A percentile compares a stretch with the other conserved stretches of the same genome.
These are phyloP conservation scores for Pestalotiopsis sp. DNA, from an alignment of 2,329 filamentous ascomycete species.

Conservation along the genomic window DNA sequence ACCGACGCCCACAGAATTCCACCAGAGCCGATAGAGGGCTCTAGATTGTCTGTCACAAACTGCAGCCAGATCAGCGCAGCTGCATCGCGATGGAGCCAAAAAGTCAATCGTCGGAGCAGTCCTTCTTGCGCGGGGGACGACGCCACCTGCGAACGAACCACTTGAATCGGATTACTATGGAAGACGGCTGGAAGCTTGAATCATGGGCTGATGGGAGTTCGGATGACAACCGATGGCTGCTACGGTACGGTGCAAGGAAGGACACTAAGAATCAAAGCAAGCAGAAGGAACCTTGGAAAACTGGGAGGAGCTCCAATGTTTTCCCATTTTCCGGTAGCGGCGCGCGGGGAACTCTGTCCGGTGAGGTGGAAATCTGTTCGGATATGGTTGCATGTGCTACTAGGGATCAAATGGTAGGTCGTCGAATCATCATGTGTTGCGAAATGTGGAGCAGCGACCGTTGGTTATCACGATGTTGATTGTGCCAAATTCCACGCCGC, in stretches of 20 bases:
- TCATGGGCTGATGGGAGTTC: background rate
- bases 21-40: background rate
- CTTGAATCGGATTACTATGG: background rate
- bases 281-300: background rate
- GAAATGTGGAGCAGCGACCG: background rate
- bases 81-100: background rate
- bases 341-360: slow-evolving; percentile 3
- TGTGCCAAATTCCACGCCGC: background rate
- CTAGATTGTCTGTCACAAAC: background rate
- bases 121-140: background rate
- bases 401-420: background rate
- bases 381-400: background rate
- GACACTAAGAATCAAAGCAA: background rate
- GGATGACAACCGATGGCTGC: slow-evolving; percentile 1
- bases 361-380: background rate
- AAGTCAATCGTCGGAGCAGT: background rate
- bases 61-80: background rate
- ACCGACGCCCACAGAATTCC: background rate
- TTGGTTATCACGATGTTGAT: background rate
- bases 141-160: background rate
- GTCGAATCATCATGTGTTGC: background rate
- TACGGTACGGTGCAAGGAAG: background rate
- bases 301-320: slow-evolving; percentile 3
- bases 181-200: background rate
- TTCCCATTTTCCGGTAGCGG: slow-evolving; percentile 6